Percentiles rank a stretch among this genome's conserved stretches.
Evolutionary conservation across 306 rosid genomes (phyloP).

Genomic region (Lathyrus aphaca): DNA sequence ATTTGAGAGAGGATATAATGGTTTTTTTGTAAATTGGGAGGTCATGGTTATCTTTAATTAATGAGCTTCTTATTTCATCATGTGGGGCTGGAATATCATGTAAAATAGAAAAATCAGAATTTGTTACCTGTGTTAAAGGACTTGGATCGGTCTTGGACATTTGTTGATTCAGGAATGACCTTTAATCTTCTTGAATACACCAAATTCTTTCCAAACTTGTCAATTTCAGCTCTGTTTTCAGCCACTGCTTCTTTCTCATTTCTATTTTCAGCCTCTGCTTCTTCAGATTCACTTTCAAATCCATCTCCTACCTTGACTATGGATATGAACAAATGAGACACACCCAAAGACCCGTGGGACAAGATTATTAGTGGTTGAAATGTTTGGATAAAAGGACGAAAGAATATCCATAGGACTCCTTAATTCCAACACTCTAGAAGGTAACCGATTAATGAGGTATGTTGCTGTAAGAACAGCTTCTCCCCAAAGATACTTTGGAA

Average conservation of each 20-base stretch:
- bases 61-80: not conserved
- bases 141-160: not conserved
- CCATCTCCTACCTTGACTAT: too few relatives aligned
- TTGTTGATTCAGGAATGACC: not conserved
- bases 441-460: too few relatives aligned
- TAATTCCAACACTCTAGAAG: too few relatives aligned
- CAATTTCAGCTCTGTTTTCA: not conserved
- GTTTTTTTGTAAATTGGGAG: not conserved
- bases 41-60: not conserved
- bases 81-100: too few relatives aligned
- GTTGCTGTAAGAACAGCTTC: too few relatives aligned
- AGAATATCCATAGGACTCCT: too few relatives aligned
- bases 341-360: too few relatives aligned
- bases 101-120: not conserved
- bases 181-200: not conserved
- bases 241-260: not conserved
- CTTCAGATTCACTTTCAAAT: too few relatives aligned
- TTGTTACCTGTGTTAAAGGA: not conserved
- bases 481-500: too few relatives aligned
- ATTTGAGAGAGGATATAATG: not conserved
- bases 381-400: too few relatives aligned
- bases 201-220: not conserved
- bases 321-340: too few relatives aligned
- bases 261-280: not conserved
- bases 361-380: too few relatives aligned